Evolutionary conservation across 1,284 basidiomycete genomes (phyloP).

Genomic region (Coniophora puteana): DNA sequence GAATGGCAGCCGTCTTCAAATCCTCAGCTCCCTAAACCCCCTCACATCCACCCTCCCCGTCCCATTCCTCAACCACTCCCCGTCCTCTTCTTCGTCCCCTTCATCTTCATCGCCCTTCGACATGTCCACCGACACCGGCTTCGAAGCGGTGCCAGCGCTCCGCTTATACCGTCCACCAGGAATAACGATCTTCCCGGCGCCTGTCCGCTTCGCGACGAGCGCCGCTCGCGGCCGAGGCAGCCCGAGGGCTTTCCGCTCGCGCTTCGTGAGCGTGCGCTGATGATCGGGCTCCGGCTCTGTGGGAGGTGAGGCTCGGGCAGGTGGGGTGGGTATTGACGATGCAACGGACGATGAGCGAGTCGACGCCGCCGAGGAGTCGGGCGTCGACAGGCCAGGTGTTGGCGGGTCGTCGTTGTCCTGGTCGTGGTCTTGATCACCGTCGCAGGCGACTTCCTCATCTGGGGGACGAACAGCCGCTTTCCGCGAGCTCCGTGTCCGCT

Average conservation of each 20-base stretch:
- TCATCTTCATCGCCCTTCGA: slow-evolving; percentile 20
- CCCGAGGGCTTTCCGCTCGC: slow-evolving; percentile 65
- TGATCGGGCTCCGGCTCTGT: no score
- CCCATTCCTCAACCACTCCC: slow-evolving; percentile 72
- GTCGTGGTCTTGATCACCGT: background rate
- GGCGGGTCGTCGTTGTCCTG: slow-evolving; percentile 28
- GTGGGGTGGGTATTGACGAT: slow-evolving; percentile 33
- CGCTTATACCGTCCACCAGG: slow-evolving; percentile 50
- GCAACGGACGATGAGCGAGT: slow-evolving; percentile 39
- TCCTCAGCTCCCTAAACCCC: slow-evolving; percentile 78
- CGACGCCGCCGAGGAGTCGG: slow-evolving; percentile 34
- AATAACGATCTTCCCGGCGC: slow-evolving; percentile 53
- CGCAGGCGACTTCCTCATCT: no score
- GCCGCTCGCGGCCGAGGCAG: slow-evolving; percentile 48
- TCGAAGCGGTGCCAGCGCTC: slow-evolving; percentile 23
- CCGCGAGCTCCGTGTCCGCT: slow-evolving; percentile 35
- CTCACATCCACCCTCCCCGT: slow-evolving; percentile 73
- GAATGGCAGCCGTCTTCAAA: slow-evolving; percentile 43
- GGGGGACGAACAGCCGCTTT: slow-evolving; percentile 13
- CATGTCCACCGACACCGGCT: slow-evolving; percentile 22
- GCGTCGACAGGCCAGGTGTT: slow-evolving; percentile 41
- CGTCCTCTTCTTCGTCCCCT: slow-evolving; percentile 32
- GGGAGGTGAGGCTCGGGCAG: slow-evolving; percentile 28
- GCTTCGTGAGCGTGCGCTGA: slow-evolving; percentile 46
- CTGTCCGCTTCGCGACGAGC: slow-evolving; percentile 24